phyloP scores from a whole-genome alignment of 2,329 filamentous ascomycete species.

The Exophiala aquamarina region DNA sequence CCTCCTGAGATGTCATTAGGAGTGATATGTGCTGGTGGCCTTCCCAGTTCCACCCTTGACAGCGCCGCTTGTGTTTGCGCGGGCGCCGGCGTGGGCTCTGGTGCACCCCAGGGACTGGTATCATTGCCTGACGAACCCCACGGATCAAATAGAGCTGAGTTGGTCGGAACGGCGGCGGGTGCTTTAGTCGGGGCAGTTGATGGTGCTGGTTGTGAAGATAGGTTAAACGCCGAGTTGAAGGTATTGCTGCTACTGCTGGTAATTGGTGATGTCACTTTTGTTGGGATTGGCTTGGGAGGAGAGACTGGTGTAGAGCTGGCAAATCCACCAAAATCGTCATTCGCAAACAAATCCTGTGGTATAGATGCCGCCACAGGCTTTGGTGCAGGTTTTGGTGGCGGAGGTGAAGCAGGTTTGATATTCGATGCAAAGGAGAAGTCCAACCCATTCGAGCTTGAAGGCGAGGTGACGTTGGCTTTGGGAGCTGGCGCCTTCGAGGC shows the following conservation, averaged over 20 bases:
- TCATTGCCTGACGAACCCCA: constrained; percentile 60
- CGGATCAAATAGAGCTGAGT: constrained; percentile 61
- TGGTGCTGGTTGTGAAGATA: constrained; percentile 57
- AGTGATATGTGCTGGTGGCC: constrained; percentile 47
- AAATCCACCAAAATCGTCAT: constrained; percentile 30
- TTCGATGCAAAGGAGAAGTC: constrained; percentile 65
- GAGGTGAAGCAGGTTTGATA: constrained; percentile 45
- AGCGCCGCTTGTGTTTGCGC: constrained; percentile 37
- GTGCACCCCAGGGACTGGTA: constrained; percentile 75
- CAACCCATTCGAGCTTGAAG: constrained; percentile 56
- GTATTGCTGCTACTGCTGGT: constrained; percentile 24
- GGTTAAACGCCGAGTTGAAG: constrained; percentile 75
- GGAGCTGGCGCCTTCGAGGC: constrained; percentile 53
- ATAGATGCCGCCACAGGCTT: constrained; percentile 46
- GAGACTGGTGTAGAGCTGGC: constrained; percentile 24
- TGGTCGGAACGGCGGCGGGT: constrained; percentile 32
- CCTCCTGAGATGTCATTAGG: constrained; percentile 66
- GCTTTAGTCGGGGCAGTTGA: constrained; percentile 35
- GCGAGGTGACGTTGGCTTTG: constrained; percentile 46
- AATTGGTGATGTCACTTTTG: constrained; percentile 33
- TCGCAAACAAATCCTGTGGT: constrained; percentile 27
- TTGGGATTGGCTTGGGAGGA: constrained; percentile 36
- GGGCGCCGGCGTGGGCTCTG: constrained; percentile 55
- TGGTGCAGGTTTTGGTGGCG: constrained; percentile 31
- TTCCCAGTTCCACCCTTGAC: constrained; percentile 33